Conservation (phyloP, 441 rosid species). For the Flueggea neowawraea region DNA sequence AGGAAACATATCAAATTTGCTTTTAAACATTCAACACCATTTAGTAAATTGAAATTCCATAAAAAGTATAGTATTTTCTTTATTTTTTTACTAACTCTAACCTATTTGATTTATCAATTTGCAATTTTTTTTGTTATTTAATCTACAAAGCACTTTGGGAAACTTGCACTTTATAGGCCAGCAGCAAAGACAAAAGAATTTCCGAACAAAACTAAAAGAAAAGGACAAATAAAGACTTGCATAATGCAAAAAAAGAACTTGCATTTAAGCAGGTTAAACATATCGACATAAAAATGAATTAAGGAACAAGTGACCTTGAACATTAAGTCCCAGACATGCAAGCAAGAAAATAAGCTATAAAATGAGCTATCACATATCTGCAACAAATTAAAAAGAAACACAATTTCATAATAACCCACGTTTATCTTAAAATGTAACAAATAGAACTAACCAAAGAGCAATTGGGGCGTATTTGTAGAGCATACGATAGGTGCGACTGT, state of each 20-base stretch:
- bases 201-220: too few relatives aligned
- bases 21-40: too few relatives aligned
- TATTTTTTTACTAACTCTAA: too few relatives aligned
- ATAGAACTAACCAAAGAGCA: slow-evolving; percentile 56
- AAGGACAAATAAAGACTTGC: too few relatives aligned
- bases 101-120: too few relatives aligned
- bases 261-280: background rate
- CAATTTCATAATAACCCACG: background rate
- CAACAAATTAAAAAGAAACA: slow-evolving; percentile 11
- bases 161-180: too few relatives aligned
- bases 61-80: too few relatives aligned
- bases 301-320: slow-evolving; percentile 60
- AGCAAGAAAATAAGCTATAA: slow-evolving; percentile 65
- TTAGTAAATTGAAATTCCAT: too few relatives aligned
- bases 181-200: too few relatives aligned
- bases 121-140: too few relatives aligned
- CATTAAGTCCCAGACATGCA: slow-evolving; percentile 93
- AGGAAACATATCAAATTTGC: too few relatives aligned
- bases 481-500: slow-evolving; percentile 59
- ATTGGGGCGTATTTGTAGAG: slow-evolving; percentile 57
- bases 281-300: background rate
- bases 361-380: slow-evolving; percentile 85
- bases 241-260: background rate
- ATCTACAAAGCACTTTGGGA: too few relatives aligned
- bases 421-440: background rate